Base-by-base conservation (phyloP, 805 yeast genomes). In the Metschnikowia amazonensis region DNA sequence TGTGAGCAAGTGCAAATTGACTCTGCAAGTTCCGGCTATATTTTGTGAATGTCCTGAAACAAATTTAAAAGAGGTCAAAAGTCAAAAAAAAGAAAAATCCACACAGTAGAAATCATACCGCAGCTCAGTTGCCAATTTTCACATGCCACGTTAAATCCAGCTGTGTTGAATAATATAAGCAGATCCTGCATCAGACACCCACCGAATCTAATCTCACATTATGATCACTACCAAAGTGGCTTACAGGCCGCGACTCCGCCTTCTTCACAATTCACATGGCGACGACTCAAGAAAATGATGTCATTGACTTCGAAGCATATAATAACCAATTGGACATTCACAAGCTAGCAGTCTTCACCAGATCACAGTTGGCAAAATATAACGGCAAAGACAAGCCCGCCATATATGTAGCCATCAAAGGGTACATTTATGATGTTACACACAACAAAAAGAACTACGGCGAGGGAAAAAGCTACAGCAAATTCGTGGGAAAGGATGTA, bases 381-480 rank as follows among this genome's bases (percentile, higher is more conserved):
- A 60, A 72, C 45, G 75, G 74, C n/a, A 45, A 38, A 4, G 55
- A 55, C 21, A 49, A 49, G 27, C 59, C 57, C 13, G 46, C 75
- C 47, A 75, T 86, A 52, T 88, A 81, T 63, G 84, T 88, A 16
- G 94, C 81, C 6, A 82, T 88, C 55, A 81, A 82, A 49, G 94
- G 95, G 17, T 73, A 72, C 2, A 79, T 89, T 9, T 89, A 86
- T 61, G 96, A 88, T 57, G 96, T 89, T 8, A 76, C 86, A 0
- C 60, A 68, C 37, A 88, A 87, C 58, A 55, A 62, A 10, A 78
- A 75, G 13, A 82, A 82, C 32, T 88, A 88, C 60, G 96, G 95
- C 0, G 83, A 84, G 2, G 90, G 89, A 0, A 77, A 80, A 48
- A 81, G 83, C 18, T 89, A 88, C 63, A 81, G 80, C 56, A 79